Evolutionary conservation across 2,329 filamentous ascomycete species (phyloP).

Genomic region (Mycocentrospora acerina): DNA sequence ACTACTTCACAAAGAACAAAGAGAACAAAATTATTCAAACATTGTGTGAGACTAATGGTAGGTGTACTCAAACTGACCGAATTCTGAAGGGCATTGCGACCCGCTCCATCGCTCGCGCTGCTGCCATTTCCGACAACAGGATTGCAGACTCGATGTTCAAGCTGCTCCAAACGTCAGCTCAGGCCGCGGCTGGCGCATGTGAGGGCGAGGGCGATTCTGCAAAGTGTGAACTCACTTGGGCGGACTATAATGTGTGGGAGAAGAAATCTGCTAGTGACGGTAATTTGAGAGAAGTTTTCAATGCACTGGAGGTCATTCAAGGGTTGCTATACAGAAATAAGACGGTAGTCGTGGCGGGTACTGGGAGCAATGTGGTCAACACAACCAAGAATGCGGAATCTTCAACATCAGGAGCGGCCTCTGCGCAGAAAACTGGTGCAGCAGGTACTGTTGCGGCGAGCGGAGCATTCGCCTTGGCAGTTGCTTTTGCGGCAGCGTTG

Average conservation of each 20-base stretch:
- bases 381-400: conserved; percentile 2
- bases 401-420: conserved; percentile 7
- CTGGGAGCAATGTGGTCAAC: not conserved
- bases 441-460: conserved; percentile 9
- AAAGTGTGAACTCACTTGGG: conserved; percentile 17
- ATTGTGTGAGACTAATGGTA: conserved; percentile 60
- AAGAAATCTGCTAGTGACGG: conserved; percentile 7
- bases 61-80: conserved; percentile 65
- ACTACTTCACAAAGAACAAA: conserved; percentile 40
- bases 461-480: conserved; percentile 7
- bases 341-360: not conserved
- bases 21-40: conserved; percentile 66
- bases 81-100: conserved; percentile 59
- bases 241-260: not conserved
- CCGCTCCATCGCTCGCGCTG: conserved; percentile 26
- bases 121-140: conserved; percentile 16
- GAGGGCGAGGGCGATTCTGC: conserved; percentile 4
- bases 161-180: conserved; percentile 21
- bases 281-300: conserved; percentile 20
- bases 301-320: conserved; percentile 27
- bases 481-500: conserved; percentile 13
- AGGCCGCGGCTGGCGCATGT: conserved; percentile 22
- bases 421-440: conserved; percentile 8
- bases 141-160: conserved; percentile 14
- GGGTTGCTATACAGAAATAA: conserved; percentile 22